A percentile compares a stretch with the other conserved stretches of the same genome.
phyloP scores from a whole-genome alignment of 2,329 filamentous ascomycete species.

The Aurifilum marmelostoma region DNA sequence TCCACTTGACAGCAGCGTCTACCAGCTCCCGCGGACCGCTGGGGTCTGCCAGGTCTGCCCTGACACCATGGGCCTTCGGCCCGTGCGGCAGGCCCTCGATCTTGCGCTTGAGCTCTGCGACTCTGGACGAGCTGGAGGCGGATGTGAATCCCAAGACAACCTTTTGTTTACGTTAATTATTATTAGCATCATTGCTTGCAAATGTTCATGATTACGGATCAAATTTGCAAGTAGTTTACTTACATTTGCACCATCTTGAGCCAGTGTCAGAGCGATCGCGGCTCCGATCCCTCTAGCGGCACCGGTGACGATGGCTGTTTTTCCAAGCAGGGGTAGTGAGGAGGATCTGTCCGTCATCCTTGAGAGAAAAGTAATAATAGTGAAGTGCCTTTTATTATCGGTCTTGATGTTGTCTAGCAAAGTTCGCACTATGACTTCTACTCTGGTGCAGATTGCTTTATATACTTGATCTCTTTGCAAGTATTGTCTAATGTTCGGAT shows the following conservation, averaged over 20 bases:
- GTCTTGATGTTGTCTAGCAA: not conserved
- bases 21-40: constrained; percentile 33
- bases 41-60: constrained; percentile 34
- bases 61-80: constrained; percentile 30
- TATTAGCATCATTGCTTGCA: too few species aligned
- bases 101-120: constrained; percentile 61
- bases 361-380: too few species aligned
- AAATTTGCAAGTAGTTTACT: not conserved
- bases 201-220: too few species aligned
- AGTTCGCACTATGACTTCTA: not conserved
- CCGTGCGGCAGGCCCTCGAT: constrained; percentile 54
- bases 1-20: constrained; percentile 30
- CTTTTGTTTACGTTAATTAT: too few species aligned
- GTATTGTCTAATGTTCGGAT: not conserved
- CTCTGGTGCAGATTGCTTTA: not conserved
- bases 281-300: constrained; percentile 42
- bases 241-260: constrained; percentile 36
- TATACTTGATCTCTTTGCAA: not conserved
- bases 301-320: constrained; percentile 47
- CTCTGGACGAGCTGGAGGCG: constrained; percentile 61
- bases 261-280: constrained; percentile 41
- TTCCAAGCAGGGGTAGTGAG: constrained; percentile 35
- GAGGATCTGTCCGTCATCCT: not conserved
- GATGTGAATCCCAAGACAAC: constrained; percentile 65
- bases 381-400: not conserved